A percentile compares a stretch with the other conserved stretches of the same genome.
Conservation (phyloP, 2,329 filamentous ascomycete genomes). For the Fusarium subglutinans region DNA sequence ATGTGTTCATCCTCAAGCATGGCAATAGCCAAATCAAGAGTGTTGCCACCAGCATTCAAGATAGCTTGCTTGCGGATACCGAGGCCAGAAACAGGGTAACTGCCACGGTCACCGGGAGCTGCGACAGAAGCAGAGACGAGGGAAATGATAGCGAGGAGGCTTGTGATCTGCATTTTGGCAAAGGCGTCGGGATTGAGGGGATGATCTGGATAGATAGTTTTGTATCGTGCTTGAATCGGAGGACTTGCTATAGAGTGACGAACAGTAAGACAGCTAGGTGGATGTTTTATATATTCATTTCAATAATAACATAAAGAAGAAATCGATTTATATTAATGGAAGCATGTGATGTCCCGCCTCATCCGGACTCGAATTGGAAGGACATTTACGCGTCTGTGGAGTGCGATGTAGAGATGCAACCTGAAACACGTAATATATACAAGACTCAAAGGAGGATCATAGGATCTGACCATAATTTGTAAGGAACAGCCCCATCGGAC, state of each 20-base stretch:
- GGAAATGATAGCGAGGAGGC: too few relatives aligned
- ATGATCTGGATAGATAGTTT: too few relatives aligned
- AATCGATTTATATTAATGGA: rapidly evolving
- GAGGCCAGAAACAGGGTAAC: neutral
- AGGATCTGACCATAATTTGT: neutral
- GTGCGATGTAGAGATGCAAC: neutral
- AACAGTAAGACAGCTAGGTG: neutral
- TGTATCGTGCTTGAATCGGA: neutral
- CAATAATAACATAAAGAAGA: rapidly evolving
- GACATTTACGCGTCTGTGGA: rapidly evolving
- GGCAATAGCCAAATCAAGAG: neutral
- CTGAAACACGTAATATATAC: neutral
- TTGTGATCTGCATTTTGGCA: too few relatives aligned
- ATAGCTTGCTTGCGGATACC: neutral
- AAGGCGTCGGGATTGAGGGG: too few relatives aligned
- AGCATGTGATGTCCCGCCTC: neutral
- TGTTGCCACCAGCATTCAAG: neutral
- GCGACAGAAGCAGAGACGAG: neutral
- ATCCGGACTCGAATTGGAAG: neutral
- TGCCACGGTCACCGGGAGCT: neutral
- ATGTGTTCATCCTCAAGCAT: constrained; percentile 1
- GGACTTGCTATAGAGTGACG: neutral
- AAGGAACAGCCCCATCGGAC: neutral
- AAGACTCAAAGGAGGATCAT: neutral
- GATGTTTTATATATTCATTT: neutral